phyloP scores from a whole-genome alignment of 148 eudicot genomes.

The Limonium bicolor region DNA sequence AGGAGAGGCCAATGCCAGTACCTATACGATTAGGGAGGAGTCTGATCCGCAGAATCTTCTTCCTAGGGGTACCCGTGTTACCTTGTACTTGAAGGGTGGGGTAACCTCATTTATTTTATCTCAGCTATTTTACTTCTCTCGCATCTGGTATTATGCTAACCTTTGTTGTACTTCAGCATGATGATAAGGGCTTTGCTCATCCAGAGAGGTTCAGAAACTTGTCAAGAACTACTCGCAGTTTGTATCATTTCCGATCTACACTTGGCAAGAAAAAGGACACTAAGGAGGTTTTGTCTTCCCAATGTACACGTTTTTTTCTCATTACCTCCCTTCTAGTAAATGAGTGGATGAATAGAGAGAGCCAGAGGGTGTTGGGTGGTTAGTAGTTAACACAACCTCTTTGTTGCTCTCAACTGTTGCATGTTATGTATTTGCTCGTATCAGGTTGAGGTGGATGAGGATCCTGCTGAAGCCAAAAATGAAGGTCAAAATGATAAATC shows the following conservation, averaged over 20 bases:
- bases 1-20: constrained; percentile 88
- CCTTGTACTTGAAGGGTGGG: constrained; percentile 60
- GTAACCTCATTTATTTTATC: not conserved
- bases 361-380: too few relatives aligned
- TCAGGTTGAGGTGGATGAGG: constrained; percentile 95
- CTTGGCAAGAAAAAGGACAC: constrained; percentile 97
- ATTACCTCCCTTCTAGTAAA: not conserved
- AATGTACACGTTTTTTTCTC: constrained; percentile 6
- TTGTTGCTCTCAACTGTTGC: not conserved
- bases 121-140: not conserved
- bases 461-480: constrained; percentile 54
- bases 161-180: constrained; percentile 24
- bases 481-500: constrained; percentile 42
- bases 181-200: constrained; percentile 83
- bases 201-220: constrained; percentile 86
- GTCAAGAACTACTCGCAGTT: constrained; percentile 95
- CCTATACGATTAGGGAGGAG: constrained; percentile 86
- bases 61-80: constrained; percentile 84
- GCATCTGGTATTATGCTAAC: constrained; percentile 1
- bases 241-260: constrained; percentile 94
- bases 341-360: not conserved
- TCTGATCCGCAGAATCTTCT: constrained; percentile 70
- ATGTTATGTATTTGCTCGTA: not conserved
- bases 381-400: too few relatives aligned
- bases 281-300: too few relatives aligned